Conservation (phyloP, 139 green algal species). For the Chlorella sp. region DNA sequence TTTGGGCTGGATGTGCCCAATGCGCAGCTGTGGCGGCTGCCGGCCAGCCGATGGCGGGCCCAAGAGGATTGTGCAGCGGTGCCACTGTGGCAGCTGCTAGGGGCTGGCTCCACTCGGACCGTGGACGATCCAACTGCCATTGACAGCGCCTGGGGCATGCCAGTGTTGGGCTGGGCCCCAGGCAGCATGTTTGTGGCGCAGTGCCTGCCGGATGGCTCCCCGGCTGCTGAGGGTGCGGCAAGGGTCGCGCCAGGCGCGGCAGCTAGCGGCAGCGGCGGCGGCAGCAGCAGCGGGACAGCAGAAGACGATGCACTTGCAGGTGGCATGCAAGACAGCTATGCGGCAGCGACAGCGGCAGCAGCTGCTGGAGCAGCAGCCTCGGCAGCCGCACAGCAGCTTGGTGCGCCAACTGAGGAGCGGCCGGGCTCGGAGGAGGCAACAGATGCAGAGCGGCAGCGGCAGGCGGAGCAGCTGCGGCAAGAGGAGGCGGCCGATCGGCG, state of each 20-base stretch:
- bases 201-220: background rate
- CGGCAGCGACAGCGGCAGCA: background rate
- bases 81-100: slow-evolving; percentile 30
- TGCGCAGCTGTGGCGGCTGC: slow-evolving; percentile 4
- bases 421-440: slow-evolving; percentile 14
- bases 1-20: slow-evolving; percentile 12
- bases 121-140: slow-evolving; percentile 6
- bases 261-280: background rate
- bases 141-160: slow-evolving; percentile 26
- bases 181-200: slow-evolving; percentile 8
- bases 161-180: slow-evolving; percentile 1
- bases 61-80: slow-evolving; percentile 13
- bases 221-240: background rate
- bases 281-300: background rate
- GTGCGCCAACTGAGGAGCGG: background rate
- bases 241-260: background rate
- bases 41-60: background rate
- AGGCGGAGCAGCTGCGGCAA: background rate
- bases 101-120: background rate
- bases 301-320: too few relatives aligned
- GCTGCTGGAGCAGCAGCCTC: background rate
- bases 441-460: background rate
- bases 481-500: background rate
- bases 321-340: too few relatives aligned
- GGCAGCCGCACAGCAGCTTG: background rate